Conservation (phyloP, 1,139 yeast genomes). For the Yamadazyma blattariae region DNA sequence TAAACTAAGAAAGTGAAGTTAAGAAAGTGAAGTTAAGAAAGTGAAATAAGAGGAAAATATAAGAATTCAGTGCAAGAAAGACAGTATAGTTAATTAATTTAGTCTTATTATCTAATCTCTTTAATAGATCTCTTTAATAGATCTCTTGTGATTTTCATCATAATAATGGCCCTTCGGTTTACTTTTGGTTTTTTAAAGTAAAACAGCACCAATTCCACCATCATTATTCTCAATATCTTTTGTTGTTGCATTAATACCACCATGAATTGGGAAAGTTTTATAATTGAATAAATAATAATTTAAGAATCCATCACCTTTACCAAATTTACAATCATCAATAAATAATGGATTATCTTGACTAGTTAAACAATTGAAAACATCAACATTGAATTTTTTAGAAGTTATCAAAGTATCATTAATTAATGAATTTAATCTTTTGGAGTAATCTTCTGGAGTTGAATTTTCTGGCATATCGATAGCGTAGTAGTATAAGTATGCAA, state of each 20-base stretch:
- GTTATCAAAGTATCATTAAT: slow-evolving; percentile 76
- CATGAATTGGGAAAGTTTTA: slow-evolving; percentile 72
- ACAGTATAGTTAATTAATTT: too few species aligned
- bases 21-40: background rate
- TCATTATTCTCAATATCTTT: slow-evolving; percentile 51
- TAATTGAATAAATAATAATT: slow-evolving; percentile 92
- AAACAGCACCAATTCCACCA: slow-evolving; percentile 87
- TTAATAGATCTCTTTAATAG: too few species aligned
- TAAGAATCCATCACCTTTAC: slow-evolving; percentile 89
- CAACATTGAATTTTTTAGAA: slow-evolving; percentile 66
- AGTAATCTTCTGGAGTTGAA: slow-evolving; percentile 34
- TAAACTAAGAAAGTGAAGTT: too few species aligned
- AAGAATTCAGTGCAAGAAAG: too few species aligned
- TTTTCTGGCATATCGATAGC: slow-evolving; percentile 57
- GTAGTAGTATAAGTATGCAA: slow-evolving; percentile 88
- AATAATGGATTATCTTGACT: slow-evolving; percentile 86
- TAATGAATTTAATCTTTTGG: slow-evolving; percentile 57
- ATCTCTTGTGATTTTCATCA: too few species aligned
- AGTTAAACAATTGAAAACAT: slow-evolving; percentile 91
- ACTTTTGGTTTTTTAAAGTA: too few species aligned
- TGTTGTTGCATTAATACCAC: slow-evolving; percentile 63
- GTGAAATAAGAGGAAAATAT: background rate
- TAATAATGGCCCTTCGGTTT: too few species aligned
- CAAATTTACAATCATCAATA: slow-evolving; percentile 80
- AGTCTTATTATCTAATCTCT: too few species aligned